Base-by-base conservation (phyloP, 2,329 filamentous ascomycete species). In the Cordyceps cicadae region DNA sequence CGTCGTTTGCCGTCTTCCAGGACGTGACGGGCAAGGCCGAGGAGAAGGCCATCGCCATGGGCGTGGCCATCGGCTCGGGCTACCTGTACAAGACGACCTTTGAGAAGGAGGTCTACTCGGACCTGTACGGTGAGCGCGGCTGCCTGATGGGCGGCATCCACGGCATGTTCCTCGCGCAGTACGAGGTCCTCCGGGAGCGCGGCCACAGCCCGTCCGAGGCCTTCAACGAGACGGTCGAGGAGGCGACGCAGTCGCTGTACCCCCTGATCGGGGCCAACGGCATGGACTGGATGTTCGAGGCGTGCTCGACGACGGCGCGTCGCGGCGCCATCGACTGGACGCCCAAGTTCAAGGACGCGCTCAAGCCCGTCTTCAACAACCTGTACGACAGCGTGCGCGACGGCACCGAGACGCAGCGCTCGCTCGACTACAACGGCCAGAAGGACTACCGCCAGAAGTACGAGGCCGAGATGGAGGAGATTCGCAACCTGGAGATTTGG, bases 271-370 rank as follows among this genome's bases (percentile, higher is more conserved):
- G 93, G 74, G 86, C 85, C 79, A 89, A 97, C 81, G 94, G 94
- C 74, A 97, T 99, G 94, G 94, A 99, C 84, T 99, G 95, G 92
- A 99, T 99, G 94, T 99, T 95, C 83, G 92, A 93, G 76, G 94
- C 94, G 69, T 99, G 94, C 89, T 97, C 93, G 66, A 99, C 94
- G 75, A 99, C 94, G 62, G 94, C 94, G 74, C 91, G 94, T 74
- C 92, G 94, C 75, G 94, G 94, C 79, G 94, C 94, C 80, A 96
- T 99, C 75, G 94, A 99, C 86, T 99, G 94, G 94, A 93, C 88
- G 75, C 87, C 88, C 77, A 85, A 84, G 75, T 99, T 99, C 91
- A 97, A 97, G 89, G 89, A 93, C 69, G 92, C 89, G 74, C 86
- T 99, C 74, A 97, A 97, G 89, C 94, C 94, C 72, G 89, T 99